Conservation (phyloP, 768 basidiomycete genomes). For the Epithele typhae region DNA sequence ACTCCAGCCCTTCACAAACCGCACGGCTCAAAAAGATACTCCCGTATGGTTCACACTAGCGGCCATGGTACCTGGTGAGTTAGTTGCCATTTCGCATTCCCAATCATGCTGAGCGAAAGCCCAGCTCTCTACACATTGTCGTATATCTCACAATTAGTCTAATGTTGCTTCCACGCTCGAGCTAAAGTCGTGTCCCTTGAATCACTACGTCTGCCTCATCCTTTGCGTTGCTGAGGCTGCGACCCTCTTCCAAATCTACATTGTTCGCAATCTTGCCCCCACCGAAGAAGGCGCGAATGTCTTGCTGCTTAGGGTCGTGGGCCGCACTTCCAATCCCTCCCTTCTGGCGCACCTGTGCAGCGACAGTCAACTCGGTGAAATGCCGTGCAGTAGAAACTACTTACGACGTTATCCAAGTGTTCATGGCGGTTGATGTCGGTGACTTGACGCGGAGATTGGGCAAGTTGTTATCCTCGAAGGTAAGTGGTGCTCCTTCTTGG, state of each 20-base stretch:
- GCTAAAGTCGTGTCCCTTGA: neutral
- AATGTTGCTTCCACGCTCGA: too few species aligned
- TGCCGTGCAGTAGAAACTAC: slow-evolving; percentile 21
- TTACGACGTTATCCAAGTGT: slow-evolving; percentile 54
- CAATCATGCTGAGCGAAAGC: too few species aligned
- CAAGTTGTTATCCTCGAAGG: slow-evolving; percentile 20
- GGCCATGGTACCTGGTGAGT: too few species aligned
- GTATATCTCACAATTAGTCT: too few species aligned
- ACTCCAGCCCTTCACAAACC: slow-evolving; percentile 63
- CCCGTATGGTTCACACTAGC: slow-evolving; percentile 53
- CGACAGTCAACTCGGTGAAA: neutral
- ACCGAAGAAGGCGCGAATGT: slow-evolving; percentile 72
- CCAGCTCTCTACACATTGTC: too few species aligned
- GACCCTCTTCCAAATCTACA: slow-evolving; percentile 18
- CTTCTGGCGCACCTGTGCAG: slow-evolving; percentile 57
- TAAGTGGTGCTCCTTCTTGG: slow-evolving; percentile 19
- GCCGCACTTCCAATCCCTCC: slow-evolving; percentile 72
- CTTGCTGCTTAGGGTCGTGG: slow-evolving; percentile 70
- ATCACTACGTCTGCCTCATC: slow-evolving; percentile 26
- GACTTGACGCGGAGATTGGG: slow-evolving; percentile 40
- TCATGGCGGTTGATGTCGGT: slow-evolving; percentile 51
- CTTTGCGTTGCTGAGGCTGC: slow-evolving; percentile 25
- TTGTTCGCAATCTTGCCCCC: slow-evolving; percentile 22
- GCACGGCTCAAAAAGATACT: slow-evolving; percentile 64
- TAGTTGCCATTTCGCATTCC: too few species aligned